A percentile compares a stretch with the other conserved stretches of the same genome.
Conservation (phyloP, 2,329 filamentous ascomycete genomes). For the Epichloe coenophiala region DNA sequence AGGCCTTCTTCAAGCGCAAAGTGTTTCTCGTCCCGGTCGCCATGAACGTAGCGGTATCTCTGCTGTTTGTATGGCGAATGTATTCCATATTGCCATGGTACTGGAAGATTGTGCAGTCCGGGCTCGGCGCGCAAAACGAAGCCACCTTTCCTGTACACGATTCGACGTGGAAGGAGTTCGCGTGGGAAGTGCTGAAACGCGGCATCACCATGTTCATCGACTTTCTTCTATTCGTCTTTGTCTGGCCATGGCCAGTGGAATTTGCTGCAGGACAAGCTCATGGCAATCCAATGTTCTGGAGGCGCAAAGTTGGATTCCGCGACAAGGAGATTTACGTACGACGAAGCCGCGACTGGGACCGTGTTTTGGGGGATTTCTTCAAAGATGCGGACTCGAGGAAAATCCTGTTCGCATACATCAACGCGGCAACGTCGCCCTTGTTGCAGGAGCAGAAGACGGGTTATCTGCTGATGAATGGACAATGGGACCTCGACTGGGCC, state of each 20-base stretch:
- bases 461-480: constrained; percentile 69
- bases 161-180: constrained; percentile 42
- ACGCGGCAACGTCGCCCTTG: constrained; percentile 54
- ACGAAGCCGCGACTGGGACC: constrained; percentile 61
- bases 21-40: constrained; percentile 69
- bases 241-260: constrained; percentile 61
- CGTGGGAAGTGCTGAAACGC: constrained; percentile 44
- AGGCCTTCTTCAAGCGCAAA: constrained; percentile 59
- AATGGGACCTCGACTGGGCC: constrained; percentile 81
- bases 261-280: constrained; percentile 50
- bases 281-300: constrained; percentile 58
- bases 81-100: constrained; percentile 63
- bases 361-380: constrained; percentile 39
- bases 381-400: constrained; percentile 36
- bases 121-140: constrained; percentile 52
- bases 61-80: constrained; percentile 53
- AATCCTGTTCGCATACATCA: constrained; percentile 47
- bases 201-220: constrained; percentile 59
- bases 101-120: constrained; percentile 47
- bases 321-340: constrained; percentile 70
- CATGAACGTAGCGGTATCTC: constrained; percentile 57
- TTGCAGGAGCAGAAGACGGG: constrained; percentile 68
- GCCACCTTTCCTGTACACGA: constrained; percentile 48
- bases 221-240: constrained; percentile 51
- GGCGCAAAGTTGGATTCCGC: constrained; percentile 62